Evolutionary conservation across 2,329 filamentous ascomycete species (phyloP), one percentile per base, ranked within the genome.

Genomic region (Monascus ruber): DNA sequence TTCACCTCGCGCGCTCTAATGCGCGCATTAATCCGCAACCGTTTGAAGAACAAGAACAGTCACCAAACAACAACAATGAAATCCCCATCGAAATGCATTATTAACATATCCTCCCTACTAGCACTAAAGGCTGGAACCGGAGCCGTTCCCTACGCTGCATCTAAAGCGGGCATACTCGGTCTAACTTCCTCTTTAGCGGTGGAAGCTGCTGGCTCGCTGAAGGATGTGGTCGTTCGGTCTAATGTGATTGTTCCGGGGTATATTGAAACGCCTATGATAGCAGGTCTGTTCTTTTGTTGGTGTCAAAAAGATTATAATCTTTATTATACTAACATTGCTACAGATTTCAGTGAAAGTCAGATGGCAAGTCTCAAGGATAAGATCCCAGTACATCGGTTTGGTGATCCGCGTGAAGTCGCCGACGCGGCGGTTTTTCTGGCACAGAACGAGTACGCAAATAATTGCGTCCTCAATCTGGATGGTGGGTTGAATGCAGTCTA

Each of bases 171-270:
- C 2, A 64, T 94, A 1, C 59, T 91, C 10, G 83, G 83, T 72
- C 44, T 67, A 10, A 65, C 58, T 6, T 50, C 59, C 6, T 56
- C 62, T 4, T 39, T 63, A 29, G 48, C 58, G 2, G 58, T 59
- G 9, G 59, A 63, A 36, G 52, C 55, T 4, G 55, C 56, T 5
- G 47, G 41, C 24, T 53, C 57, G 2, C 50, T 87, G 79, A 86
- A 62, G 61, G 80, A 50, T 74, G 74, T 37, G 63, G 68, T 43
- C 66, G 73, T 94, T 42, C 73, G 87, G 26, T 81, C 85, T 35
- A 94, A 94, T 63, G 81, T 81, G 26, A 76, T 94, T 47, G 66
- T 89, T 33, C 86, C 86, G 1, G 86, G 86, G 5, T 94, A 89
- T 66, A 80, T 93, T 48, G 70, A 83, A 41, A 89, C 85, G 34